phyloP scores from a whole-genome alignment of 345 rosid species.

The Brassica nigra region DNA sequence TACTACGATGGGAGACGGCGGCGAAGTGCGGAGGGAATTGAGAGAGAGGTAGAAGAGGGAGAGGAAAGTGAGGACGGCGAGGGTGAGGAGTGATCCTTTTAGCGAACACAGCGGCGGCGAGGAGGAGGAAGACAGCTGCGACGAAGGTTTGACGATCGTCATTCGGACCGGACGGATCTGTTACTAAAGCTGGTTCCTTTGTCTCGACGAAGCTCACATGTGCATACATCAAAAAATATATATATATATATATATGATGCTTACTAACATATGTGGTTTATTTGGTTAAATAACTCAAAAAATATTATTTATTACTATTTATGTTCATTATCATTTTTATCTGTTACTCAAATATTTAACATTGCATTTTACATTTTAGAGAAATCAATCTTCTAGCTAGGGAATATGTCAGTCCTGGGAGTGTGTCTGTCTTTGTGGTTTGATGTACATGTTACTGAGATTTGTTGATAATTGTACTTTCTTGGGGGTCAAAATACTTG shows the following conservation, averaged over 20 bases:
- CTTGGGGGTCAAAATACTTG: too few relatives aligned
- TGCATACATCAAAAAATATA: not conserved
- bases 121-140: slow-evolving; percentile 36
- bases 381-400: not conserved
- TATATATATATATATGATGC: not conserved
- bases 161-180: slow-evolving; percentile 44
- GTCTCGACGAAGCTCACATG: not conserved
- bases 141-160: slow-evolving; percentile 54
- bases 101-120: slow-evolving; percentile 55
- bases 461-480: not conserved
- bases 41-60: slow-evolving; percentile 66
- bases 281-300: not conserved
- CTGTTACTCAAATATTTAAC: not conserved
- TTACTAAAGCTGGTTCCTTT: not conserved
- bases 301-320: not conserved
- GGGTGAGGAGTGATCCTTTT: slow-evolving; percentile 62
- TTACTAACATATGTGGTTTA: not conserved
- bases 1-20: slow-evolving; percentile 39
- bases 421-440: not conserved
- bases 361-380: not conserved
- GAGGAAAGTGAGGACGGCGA: slow-evolving; percentile 66
- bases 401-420: not conserved
- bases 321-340: not conserved
- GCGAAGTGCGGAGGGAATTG: slow-evolving; percentile 54
- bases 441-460: not conserved